Percentiles rank a stretch among this genome's conserved stretches.
Conservation (phyloP, 148 eudicot genomes). For the Amaranthus hypochondriacus region DNA sequence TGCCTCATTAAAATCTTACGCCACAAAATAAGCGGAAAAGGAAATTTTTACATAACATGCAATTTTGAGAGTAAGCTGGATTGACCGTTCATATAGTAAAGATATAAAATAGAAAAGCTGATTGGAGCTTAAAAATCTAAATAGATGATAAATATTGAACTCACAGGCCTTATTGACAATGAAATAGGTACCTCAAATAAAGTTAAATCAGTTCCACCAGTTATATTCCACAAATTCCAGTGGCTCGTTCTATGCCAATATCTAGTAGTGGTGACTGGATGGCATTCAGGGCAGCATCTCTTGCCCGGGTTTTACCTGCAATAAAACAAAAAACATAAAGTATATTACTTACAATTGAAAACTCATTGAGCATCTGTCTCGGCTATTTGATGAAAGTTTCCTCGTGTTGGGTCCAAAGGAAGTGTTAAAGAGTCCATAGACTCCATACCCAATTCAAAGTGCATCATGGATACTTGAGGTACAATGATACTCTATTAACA, state of each 20-base stretch:
- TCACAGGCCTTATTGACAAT: conserved; percentile 15
- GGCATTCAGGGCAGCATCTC: conserved; percentile 99
- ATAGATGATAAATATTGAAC: background rate
- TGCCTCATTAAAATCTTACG: background rate
- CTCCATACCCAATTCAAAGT: too few species aligned
- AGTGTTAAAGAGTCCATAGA: too few species aligned
- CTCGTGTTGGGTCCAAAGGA: too few species aligned
- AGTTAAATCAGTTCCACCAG: conserved; percentile 94
- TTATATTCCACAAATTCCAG: conserved; percentile 98
- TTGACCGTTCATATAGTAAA: background rate
- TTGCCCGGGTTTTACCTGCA: conserved; percentile 90
- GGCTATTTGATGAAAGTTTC: too few species aligned
- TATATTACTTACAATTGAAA: too few species aligned
- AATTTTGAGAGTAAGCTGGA: background rate
- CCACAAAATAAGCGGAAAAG: background rate
- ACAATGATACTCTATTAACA: too few species aligned
- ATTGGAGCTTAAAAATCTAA: conserved; percentile 1
- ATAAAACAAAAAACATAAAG: background rate
- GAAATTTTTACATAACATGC: conserved; percentile 4
- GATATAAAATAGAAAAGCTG: background rate
- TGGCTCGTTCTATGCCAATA: conserved; percentile 97
- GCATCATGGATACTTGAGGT: too few species aligned
- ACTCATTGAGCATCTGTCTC: too few species aligned
- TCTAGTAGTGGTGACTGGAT: conserved; percentile 94
- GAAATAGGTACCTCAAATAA: conserved; percentile 71